Conservation (phyloP, 192 early-diverging fungal species). For the Bifiguratus adelaidae region DNA sequence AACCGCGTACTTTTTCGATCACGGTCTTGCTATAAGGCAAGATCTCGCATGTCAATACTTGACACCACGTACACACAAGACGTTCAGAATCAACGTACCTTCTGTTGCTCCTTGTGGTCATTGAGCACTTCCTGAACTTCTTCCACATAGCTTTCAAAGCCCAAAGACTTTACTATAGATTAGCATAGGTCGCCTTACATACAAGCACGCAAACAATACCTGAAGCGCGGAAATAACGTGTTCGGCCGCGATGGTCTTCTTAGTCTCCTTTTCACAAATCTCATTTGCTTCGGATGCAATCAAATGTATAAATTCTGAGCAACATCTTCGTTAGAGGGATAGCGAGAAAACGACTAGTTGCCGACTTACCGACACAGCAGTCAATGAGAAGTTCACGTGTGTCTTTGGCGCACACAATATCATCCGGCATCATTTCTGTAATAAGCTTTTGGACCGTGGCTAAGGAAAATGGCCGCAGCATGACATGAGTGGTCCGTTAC, state of each 20-base stretch:
- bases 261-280: conserved; percentile 89
- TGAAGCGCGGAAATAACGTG: conserved; percentile 86
- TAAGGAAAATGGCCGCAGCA: conserved; percentile 9
- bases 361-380: conserved; percentile 79
- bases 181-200: too few relatives aligned
- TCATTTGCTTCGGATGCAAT: conserved; percentile 93
- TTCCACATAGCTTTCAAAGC: conserved; percentile 83
- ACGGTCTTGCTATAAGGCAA: conserved; percentile 75
- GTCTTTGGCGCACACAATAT: conserved; percentile 90
- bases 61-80: background rate
- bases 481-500: background rate
- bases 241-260: conserved; percentile 96
- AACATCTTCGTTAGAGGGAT: background rate
- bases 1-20: conserved; percentile 65
- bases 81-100: conserved; percentile 28
- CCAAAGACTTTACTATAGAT: conserved; percentile 73
- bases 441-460: conserved; percentile 94
- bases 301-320: conserved; percentile 88
- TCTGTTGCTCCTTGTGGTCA: conserved; percentile 81
- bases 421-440: conserved; percentile 88
- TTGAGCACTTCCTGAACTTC: conserved; percentile 83
- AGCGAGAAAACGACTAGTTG: background rate
- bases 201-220: too few relatives aligned
- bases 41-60: too few relatives aligned
- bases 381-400: conserved; percentile 90